Percentiles rank a stretch among this genome's conserved stretches.
phyloP scores from a whole-genome alignment of 495 filamentous ascomycete genomes.

The Podospora didyma region DNA sequence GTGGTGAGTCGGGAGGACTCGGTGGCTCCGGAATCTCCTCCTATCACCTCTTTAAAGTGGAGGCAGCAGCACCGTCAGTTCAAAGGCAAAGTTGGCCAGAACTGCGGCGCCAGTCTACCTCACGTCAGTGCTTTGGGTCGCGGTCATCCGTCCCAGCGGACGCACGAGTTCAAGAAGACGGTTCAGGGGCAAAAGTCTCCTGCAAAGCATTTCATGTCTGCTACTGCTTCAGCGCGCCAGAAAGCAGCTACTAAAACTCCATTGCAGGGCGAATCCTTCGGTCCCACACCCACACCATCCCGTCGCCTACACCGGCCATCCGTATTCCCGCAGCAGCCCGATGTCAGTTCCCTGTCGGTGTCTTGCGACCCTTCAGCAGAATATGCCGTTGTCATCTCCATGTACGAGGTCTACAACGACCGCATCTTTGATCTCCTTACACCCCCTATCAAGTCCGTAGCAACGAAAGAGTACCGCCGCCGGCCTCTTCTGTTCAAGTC shows the following conservation, averaged over 20 bases:
- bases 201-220: conserved; percentile 38
- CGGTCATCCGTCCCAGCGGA: background rate
- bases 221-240: conserved; percentile 34
- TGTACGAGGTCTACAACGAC: conserved; percentile 99
- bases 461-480: conserved; percentile 64
- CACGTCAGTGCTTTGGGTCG: background rate
- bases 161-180: background rate
- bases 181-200: conserved; percentile 14
- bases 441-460: conserved; percentile 40
- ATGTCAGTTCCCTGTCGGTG: conserved; percentile 65
- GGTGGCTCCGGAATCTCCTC: conserved; percentile 13
- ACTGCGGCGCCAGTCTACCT: conserved; percentile 4
- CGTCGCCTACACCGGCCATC: conserved; percentile 59
- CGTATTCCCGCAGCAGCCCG: conserved; percentile 65
- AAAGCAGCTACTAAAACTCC: conserved; percentile 36
- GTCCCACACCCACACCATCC: conserved; percentile 47
- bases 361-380: conserved; percentile 69
- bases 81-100: background rate
- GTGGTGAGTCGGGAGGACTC: conserved; percentile 36
- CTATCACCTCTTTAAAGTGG: conserved; percentile 6
- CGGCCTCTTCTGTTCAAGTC: conserved; percentile 81
- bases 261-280: conserved; percentile 38
- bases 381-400: conserved; percentile 86
- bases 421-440: conserved; percentile 91
- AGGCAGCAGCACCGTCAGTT: background rate